phyloP scores from a whole-genome alignment of 441 rosid genomes.

The Pelargonium fulgidum region DNA sequence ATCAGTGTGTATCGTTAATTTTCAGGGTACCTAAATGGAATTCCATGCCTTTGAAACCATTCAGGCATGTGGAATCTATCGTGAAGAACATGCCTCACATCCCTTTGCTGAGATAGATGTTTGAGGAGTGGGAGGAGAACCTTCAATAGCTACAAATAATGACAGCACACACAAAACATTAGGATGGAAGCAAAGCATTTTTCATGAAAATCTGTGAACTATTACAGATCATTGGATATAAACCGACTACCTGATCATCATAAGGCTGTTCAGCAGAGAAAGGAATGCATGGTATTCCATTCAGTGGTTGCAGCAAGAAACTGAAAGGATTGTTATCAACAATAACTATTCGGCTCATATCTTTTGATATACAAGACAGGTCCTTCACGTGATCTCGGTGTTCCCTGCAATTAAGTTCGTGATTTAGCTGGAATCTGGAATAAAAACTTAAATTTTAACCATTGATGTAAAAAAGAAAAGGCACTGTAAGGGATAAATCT shows the following conservation, averaged over 20 bases:
- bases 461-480: no score
- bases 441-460: no score
- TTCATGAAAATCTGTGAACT: neutral
- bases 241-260: slow-evolving; percentile 29
- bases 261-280: slow-evolving; percentile 32
- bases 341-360: slow-evolving; percentile 27
- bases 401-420: slow-evolving; percentile 21
- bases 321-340: slow-evolving; percentile 42
- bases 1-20: no score
- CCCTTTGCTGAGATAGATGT: slow-evolving; percentile 40
- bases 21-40: slow-evolving; percentile 20
- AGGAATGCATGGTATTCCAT: slow-evolving; percentile 35
- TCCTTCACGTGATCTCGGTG: slow-evolving; percentile 37
- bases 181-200: neutral
- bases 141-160: slow-evolving; percentile 35
- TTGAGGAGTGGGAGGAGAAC: slow-evolving; percentile 43
- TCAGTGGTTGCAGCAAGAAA: slow-evolving; percentile 35
- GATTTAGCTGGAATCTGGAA: no score
- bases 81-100: slow-evolving; percentile 36
- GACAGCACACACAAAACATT: neutral
- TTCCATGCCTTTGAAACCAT: slow-evolving; percentile 52
- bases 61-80: slow-evolving; percentile 45
- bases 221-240: neutral
- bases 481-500: no score
- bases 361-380: slow-evolving; percentile 27